phyloP scores from a whole-genome alignment of 768 basidiomycete species.

The Phaffia australis region DNA sequence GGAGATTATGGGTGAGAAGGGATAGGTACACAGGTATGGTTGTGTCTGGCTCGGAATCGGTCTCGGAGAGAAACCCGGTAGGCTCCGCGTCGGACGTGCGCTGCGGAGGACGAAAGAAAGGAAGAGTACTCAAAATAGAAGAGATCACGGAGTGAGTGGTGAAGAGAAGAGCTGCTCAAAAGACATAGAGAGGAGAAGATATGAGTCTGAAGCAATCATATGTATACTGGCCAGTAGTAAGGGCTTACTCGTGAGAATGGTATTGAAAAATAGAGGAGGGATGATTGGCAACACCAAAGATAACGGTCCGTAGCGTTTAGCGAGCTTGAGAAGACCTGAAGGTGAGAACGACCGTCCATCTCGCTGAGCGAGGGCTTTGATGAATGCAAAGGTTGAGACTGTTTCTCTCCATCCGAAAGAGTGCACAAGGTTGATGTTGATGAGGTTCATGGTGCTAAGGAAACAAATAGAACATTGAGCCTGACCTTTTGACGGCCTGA shows the following conservation, averaged over 20 bases:
- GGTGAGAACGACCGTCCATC: constrained; percentile 13
- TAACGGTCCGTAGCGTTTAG: constrained; percentile 18
- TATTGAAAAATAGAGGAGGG: constrained; percentile 22
- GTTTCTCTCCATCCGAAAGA: not conserved
- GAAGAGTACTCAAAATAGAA: not conserved
- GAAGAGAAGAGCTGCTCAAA: constrained; percentile 13
- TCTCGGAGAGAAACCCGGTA: not conserved
- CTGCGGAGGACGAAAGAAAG: constrained; percentile 5
- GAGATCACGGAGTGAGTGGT: constrained; percentile 18
- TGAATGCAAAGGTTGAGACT: constrained; percentile 24
- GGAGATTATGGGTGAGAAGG: constrained; percentile 1
- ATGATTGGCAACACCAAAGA: constrained; percentile 21
- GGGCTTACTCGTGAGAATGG: constrained; percentile 10
- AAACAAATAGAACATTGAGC: not conserved
- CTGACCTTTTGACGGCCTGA: constrained; percentile 15
- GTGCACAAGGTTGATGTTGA: too few relatives aligned
- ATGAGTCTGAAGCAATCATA: too few relatives aligned
- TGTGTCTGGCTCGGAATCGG: too few relatives aligned
- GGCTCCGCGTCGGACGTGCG: not conserved
- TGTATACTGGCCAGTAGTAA: too few relatives aligned
- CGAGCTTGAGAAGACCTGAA: constrained; percentile 9
- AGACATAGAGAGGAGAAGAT: too few relatives aligned
- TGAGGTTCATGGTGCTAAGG: too few relatives aligned
- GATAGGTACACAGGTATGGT: too few relatives aligned
- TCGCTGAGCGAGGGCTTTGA: constrained; percentile 19